These are phyloP conservation scores for Metschnikowia similis DNA, from an alignment of 805 yeast genomes.

Conservation along the genomic window DNA sequence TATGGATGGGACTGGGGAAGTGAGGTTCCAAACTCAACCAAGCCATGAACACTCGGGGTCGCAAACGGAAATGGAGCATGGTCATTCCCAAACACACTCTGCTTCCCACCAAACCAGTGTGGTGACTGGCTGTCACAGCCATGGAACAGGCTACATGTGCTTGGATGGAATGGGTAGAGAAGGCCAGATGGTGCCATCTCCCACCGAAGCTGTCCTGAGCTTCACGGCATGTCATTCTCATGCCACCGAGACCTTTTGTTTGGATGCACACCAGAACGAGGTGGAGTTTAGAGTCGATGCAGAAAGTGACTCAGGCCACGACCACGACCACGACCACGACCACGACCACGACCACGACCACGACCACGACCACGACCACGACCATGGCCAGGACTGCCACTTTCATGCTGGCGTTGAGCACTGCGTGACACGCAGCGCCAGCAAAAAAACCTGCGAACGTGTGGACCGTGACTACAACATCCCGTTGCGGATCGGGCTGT, in stretches of 20 bases:
- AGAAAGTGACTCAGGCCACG: too few species aligned
- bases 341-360: too few species aligned
- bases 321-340: too few species aligned
- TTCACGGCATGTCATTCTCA: slow-evolving; percentile 6
- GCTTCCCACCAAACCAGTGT: not conserved
- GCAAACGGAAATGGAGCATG: not conserved
- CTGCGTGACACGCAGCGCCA: slow-evolving; percentile 17
- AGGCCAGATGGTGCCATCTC: slow-evolving; percentile 3
- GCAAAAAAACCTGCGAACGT: slow-evolving; percentile 16
- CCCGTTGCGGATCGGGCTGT: slow-evolving; percentile 25
- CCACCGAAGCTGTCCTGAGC: not conserved
- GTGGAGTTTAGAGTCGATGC: not conserved
- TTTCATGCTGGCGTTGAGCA: slow-evolving; percentile 34
- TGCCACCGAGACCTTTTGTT: slow-evolving; percentile 4
- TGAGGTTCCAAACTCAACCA: not conserved
- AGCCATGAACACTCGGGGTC: not conserved
- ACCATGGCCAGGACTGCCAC: slow-evolving; percentile 19
- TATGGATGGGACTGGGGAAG: slow-evolving; percentile 2
- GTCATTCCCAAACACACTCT: not conserved
- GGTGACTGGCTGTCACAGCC: slow-evolving; percentile 5
- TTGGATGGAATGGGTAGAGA: slow-evolving; percentile 2
- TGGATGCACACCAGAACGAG: slow-evolving; percentile 1
- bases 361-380: too few species aligned
- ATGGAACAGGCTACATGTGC: slow-evolving; percentile 3
- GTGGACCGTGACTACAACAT: slow-evolving; percentile 19